Percentiles rank a stretch among this genome's conserved stretches.
These are phyloP conservation scores for Penicillium sp. DNA, from an alignment of 2,329 filamentous ascomycete species.

Conservation along the genomic window DNA sequence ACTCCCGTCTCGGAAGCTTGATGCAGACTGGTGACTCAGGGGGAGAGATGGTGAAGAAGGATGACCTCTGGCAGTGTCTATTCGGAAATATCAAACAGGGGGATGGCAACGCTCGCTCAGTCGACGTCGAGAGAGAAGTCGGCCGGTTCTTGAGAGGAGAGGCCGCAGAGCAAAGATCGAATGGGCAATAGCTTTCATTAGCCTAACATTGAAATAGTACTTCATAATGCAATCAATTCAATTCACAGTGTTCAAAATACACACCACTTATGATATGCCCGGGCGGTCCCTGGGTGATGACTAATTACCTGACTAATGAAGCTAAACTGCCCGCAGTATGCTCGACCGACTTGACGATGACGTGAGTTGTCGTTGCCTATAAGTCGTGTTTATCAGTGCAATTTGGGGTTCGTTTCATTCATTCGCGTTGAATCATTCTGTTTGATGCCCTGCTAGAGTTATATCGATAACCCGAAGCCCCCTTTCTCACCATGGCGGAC, in stretches of 20 bases:
- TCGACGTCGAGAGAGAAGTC: constrained; percentile 47
- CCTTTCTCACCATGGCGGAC: constrained; percentile 33
- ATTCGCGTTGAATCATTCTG: not conserved
- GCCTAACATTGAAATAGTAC: too few relatives aligned
- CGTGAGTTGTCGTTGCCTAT: constrained; percentile 13
- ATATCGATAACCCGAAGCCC: not conserved
- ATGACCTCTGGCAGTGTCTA: constrained; percentile 85
- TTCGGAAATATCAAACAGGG: constrained; percentile 62
- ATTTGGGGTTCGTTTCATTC: not conserved
- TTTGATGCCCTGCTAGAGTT: constrained; percentile 11
- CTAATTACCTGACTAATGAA: constrained; percentile 4
- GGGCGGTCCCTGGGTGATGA: not conserved
- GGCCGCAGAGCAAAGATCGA: constrained; percentile 53
- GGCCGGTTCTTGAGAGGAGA: constrained; percentile 55
- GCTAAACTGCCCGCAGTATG: constrained; percentile 1
- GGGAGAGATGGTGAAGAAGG: constrained; percentile 76
- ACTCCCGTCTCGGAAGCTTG: constrained; percentile 68
- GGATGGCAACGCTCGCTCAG: constrained; percentile 14
- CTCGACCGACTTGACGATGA: constrained; percentile 5
- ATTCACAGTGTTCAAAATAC: not conserved
- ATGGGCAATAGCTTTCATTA: not conserved
- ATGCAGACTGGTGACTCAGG: constrained; percentile 70
- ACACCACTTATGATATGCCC: too few relatives aligned
- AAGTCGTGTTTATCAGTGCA: not conserved
- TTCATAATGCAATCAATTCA: too few relatives aligned